Base-by-base conservation (phyloP, 805 yeast genomes). In the Lipomyces anomalus region DNA sequence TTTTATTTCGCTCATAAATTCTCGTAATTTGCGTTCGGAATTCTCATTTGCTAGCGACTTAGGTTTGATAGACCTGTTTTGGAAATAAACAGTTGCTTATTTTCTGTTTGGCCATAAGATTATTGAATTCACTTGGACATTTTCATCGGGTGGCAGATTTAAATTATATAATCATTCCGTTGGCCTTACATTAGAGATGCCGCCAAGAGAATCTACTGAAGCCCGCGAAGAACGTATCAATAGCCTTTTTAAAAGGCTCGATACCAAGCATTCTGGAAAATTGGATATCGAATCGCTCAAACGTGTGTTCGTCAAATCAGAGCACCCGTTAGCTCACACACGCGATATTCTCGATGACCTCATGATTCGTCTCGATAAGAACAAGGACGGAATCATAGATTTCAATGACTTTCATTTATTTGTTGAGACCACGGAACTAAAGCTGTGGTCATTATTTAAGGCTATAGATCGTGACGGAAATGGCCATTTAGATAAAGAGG, bases 401-500 rank as follows among this genome's bases (percentile, higher is more conserved):
- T 55, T 50, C 29, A 43, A 48, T 4, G 56, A 51, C 32, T 56
- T 62, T 18, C 35, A 46, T 13, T 40, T 34, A n/a, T 62, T 61
- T 46, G 39, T 62, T 11, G 55, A 55, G 17, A 40, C 22, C 7
- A 53, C 65, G 7, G 59, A 55, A 35, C 35, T 43, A 7, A 57
- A 59, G 23, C 46, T 62, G 28, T 38, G 48, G 39, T 46, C 35
- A 7, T 40, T 61, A 2, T 62, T 61, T 35, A 42, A 41, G 38
- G 44, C 56, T 26, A 47, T 62, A 36, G 66, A 62, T 46, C 55
- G 46, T 24, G 56, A 52, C 38, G 46, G 41, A 18, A 48, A 45
- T 24, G 61, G 61, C 5, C 37, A 26, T 3, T 35, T 88, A 28
- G 76, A 77, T 38, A 70, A 76, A 36, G 68, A 70, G 1, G 96